Evolutionary conservation across 1,139 yeast genomes (phyloP), one percentile per base, ranked within the genome.

Genomic region (Nakaseomyces delphensis): DNA sequence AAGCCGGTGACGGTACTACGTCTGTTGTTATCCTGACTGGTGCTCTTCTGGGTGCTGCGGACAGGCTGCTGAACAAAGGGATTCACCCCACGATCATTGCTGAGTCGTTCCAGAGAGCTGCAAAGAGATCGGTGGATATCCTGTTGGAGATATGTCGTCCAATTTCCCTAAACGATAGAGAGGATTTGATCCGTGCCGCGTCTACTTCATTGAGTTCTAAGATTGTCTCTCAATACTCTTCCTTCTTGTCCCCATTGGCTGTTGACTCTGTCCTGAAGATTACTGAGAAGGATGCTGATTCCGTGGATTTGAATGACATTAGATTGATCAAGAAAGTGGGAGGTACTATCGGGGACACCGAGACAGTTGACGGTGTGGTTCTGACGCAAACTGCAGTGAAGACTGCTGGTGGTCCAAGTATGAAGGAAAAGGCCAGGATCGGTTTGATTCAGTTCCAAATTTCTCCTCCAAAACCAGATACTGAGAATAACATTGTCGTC

Each of bases 1-100:
- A 89, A 63, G 97, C 98, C 18, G 99, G 99, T 45, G 99, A 91
- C 62, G 99, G 99, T 51, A 91, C 99, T 36, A 91, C 99, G 0
- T 81, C 96, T 1, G 98, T 91, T 30, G 98, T 94, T 28, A 91
- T 91, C 47, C 72, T 91, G 52, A 86, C 97, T 3, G 98, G 99
- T 24, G 91, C 96, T 6, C 69, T 91, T 43, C 71, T 91, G 44
- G 95, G 91, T 28, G 98, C 98, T 19, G 95, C 97, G 43, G 98
- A 93, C 55, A 79, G 83, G 60, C 71, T 91, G 48, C 73, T 91
- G 54, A 79, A 77, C 53, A 86, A 84, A 61, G 97, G 97, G 9
- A 86, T 91, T 52, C 98, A 91, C 64, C 99, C 99, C 43, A 85
- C 96, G 10, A 75, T 87, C 45, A 86, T 91, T 57, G 89, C 96